Conservation (phyloP, 352 stramenopile genomes). For the Aphanomyces euteiches region DNA sequence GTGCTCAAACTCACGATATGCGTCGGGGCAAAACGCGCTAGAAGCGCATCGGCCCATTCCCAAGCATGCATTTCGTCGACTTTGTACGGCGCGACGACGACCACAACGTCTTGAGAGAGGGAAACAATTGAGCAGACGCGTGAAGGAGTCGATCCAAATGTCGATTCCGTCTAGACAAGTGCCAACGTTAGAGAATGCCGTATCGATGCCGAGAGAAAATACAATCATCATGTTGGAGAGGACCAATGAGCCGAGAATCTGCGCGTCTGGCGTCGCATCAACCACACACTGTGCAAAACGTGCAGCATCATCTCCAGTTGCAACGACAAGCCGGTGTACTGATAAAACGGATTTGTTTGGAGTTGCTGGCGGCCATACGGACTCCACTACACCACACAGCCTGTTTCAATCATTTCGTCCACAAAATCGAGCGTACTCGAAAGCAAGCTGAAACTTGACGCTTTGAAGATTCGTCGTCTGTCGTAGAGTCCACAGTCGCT, state of each 20-base stretch:
- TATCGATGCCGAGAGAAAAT: background rate
- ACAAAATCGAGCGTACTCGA: background rate
- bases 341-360: background rate
- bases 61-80: constrained; percentile 7
- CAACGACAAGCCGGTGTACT: background rate
- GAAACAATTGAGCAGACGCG: constrained; percentile 18
- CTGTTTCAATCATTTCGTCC: background rate
- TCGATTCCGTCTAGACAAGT: constrained; percentile 12
- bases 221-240: constrained; percentile 11
- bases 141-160: background rate
- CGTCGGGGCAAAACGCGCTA: background rate
- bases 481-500: background rate
- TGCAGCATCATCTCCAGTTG: background rate
- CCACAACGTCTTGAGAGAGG: constrained; percentile 6
- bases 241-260: constrained; percentile 3
- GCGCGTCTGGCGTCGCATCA: background rate
- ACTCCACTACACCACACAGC: constrained; percentile 7
- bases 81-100: constrained; percentile 7
- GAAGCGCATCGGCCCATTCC: constrained; percentile 8
- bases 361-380: background rate
- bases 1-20: constrained; percentile 12
- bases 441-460: background rate
- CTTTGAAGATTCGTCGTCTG: background rate
- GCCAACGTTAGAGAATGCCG: background rate
- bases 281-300: background rate